phyloP scores from a whole-genome alignment of 2,329 filamentous ascomycete genomes.

The Dendryphion nanum region DNA sequence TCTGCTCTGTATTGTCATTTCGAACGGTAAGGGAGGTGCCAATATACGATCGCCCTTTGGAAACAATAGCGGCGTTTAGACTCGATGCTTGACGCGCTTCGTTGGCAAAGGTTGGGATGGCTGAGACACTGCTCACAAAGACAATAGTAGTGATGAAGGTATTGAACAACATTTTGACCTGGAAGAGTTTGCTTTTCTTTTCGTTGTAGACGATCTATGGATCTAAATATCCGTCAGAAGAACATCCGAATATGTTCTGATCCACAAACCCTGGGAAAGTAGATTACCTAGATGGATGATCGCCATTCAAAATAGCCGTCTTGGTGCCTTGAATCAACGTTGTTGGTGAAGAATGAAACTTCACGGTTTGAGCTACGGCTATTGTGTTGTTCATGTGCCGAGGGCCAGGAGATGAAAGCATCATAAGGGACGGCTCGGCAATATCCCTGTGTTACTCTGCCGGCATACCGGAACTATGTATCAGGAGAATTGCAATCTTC shows the following conservation, averaged over 20 bases:
- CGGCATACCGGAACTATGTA: background rate
- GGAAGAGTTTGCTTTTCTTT: background rate
- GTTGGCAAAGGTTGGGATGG: slow-evolving; percentile 12
- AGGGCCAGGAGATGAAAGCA: background rate
- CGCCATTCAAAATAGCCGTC: slow-evolving; percentile 1
- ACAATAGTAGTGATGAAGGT: slow-evolving; percentile 19
- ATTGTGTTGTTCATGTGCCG: background rate
- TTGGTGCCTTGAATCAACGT: too few species aligned
- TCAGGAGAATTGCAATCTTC: background rate
- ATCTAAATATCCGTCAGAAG: background rate
- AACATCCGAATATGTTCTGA: background rate
- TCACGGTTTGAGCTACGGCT: background rate
- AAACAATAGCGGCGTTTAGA: slow-evolving; percentile 20
- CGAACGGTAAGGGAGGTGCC: slow-evolving; percentile 38
- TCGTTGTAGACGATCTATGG: background rate
- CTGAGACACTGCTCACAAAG: slow-evolving; percentile 12
- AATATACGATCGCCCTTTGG: slow-evolving; percentile 32
- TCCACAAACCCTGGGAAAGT: background rate
- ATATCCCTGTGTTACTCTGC: too few species aligned
- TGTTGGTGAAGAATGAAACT: background rate
- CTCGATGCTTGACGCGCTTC: slow-evolving; percentile 18
- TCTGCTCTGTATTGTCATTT: slow-evolving; percentile 27
- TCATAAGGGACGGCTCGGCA: background rate
- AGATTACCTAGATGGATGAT: background rate
- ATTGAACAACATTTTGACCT: slow-evolving; percentile 17